Evolutionary conservation across 75 land plant genomes (phyloP).

Genomic region (Cryptomeria japonica): DNA sequence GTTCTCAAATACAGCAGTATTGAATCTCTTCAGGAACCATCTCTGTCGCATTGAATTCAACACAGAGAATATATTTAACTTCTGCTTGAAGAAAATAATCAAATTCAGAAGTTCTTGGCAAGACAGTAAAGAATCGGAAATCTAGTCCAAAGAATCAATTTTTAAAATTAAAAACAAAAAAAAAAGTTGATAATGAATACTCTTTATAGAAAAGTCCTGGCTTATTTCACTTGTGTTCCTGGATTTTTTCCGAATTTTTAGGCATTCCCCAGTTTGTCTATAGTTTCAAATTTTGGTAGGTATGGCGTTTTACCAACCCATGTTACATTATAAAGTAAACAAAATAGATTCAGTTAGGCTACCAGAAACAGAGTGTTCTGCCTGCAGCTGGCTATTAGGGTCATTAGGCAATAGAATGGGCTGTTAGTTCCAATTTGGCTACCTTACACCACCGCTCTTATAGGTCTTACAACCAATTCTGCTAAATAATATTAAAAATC

Average conservation of each 20-base stretch:
- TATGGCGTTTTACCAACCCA: not conserved
- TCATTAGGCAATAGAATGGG: not conserved
- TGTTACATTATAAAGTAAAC: not conserved
- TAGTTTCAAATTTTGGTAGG: not conserved
- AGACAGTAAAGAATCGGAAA: no score
- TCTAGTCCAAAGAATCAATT: no score
- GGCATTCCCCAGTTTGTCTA: no score
- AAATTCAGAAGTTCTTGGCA: no score
- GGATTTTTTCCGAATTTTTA: no score
- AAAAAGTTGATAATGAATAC: no score
- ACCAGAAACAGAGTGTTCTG: not conserved
- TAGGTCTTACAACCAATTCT: not conserved
- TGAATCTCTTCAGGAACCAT: slow-evolving; percentile 81
- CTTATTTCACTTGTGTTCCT: no score
- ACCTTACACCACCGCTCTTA: no score
- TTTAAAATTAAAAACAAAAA: no score
- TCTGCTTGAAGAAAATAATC: no score
- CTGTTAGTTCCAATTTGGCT: not conserved
- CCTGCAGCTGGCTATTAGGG: not conserved
- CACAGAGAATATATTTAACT: not conserved
- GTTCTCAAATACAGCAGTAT: slow-evolving; percentile 91
- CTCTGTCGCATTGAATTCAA: slow-evolving; percentile 24
- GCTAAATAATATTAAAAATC: no score
- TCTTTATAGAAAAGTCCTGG: no score
- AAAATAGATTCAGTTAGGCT: not conserved